phyloP scores from a whole-genome alignment of 192 early-diverging fungal species.

The Gamsiella multidivaricata region DNA sequence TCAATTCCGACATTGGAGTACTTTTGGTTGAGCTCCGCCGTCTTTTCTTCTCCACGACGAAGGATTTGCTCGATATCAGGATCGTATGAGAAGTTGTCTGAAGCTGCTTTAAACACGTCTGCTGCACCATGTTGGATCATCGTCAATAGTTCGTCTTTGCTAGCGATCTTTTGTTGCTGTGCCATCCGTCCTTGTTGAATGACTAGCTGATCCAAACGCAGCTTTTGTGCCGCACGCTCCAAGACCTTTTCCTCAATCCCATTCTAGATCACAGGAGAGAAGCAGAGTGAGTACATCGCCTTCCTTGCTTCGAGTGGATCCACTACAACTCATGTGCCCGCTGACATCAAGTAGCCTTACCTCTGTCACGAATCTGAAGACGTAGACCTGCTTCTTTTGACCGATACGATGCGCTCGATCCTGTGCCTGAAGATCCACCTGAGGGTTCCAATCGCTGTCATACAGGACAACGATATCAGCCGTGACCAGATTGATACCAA shows the following conservation, averaged over 20 bases:
- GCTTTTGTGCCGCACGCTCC: conserved; percentile 96
- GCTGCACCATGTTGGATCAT: conserved; percentile 99
- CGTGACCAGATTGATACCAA: conserved; percentile 96
- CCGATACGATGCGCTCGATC: conserved; percentile 99
- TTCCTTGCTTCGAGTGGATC: too few species aligned
- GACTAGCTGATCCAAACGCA: conserved; percentile 96
- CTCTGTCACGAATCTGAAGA: conserved; percentile 96
- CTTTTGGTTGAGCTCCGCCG: conserved; percentile 87
- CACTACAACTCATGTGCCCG: too few species aligned
- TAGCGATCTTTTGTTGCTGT: conserved; percentile 76
- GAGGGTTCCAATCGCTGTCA: conserved; percentile 97
- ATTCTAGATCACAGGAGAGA: conserved; percentile 67
- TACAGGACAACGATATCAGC: conserved; percentile 97
- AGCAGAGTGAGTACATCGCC: too few species aligned
- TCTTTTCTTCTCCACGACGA: conserved; percentile 86
- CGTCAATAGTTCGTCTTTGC: conserved; percentile 87
- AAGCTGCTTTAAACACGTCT: conserved; percentile 76
- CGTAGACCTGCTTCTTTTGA: conserved; percentile 97
- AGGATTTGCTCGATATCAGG: conserved; percentile 91
- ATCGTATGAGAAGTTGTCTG: conserved; percentile 58
- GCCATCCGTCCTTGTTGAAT: conserved; percentile 94
- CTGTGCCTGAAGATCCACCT: conserved; percentile 92
- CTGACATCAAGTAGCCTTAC: conserved; percentile 45
- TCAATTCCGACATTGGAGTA: conserved; percentile 92
- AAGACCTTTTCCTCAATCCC: conserved; percentile 98